Percentiles rank a stretch among this genome's conserved stretches.
phyloP scores from a whole-genome alignment of 257 asterid genomes.

The Fraxinus cuspidata region DNA sequence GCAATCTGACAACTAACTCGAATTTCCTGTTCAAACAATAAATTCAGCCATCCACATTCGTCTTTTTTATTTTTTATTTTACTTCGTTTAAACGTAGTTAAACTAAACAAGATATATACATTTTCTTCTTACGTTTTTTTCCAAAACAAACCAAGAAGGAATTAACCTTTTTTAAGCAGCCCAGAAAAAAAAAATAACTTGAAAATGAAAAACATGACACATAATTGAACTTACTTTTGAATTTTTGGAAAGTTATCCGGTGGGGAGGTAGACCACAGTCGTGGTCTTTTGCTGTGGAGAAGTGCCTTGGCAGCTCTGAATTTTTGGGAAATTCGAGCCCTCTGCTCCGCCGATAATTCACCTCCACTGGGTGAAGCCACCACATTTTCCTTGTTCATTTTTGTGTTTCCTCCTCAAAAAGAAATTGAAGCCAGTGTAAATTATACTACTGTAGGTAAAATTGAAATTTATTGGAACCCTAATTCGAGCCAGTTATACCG shows the following conservation, averaged over 20 bases:
- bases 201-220: background rate
- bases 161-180: conserved; percentile 4
- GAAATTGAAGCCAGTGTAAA: background rate
- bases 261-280: conserved; percentile 23
- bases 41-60: background rate
- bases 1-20: background rate
- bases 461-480: background rate
- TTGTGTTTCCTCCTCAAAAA: conserved; percentile 18
- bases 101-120: background rate
- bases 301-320: conserved; percentile 85
- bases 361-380: conserved; percentile 35
- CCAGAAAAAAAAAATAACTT: background rate
- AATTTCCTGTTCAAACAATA: background rate
- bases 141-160: background rate
- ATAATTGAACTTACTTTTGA: conserved; percentile 37
- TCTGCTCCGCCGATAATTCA: conserved; percentile 79
- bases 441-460: background rate
- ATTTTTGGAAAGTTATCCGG: conserved; percentile 17
- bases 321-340: conserved; percentile 73
- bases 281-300: conserved; percentile 72
- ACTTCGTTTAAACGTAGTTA: background rate
- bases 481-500: background rate
- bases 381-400: conserved; percentile 63
- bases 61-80: background rate
- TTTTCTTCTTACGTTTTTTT: background rate